These are phyloP conservation scores for Myrmaecium sp. DNA, from an alignment of 2,329 filamentous ascomycete genomes.

Conservation along the genomic window DNA sequence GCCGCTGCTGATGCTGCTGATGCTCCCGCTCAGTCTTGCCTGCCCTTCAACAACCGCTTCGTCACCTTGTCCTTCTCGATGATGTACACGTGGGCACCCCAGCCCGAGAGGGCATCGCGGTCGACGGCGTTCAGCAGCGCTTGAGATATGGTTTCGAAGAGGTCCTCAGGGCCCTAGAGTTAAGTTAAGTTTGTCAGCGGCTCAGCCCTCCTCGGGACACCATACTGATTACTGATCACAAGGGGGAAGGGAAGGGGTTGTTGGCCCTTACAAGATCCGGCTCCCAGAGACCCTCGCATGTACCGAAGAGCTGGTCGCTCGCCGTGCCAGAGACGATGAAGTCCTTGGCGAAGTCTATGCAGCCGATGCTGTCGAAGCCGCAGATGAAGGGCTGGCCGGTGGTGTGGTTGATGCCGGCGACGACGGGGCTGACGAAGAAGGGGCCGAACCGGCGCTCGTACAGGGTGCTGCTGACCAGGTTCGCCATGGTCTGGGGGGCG, in stretches of 20 bases:
- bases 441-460: slow-evolving; percentile 95
- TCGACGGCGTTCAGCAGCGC: slow-evolving; percentile 90
- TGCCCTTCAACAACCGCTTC: slow-evolving; percentile 93
- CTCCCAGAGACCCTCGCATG: slow-evolving; percentile 96
- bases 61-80: slow-evolving; percentile 99
- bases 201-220: neutral
- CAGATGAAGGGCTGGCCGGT: slow-evolving; percentile 94
- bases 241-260: neutral
- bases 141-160: slow-evolving; percentile 98
- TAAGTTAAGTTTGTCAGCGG: slow-evolving; percentile 5
- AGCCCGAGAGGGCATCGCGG: slow-evolving; percentile 88
- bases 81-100: slow-evolving; percentile 98
- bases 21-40: slow-evolving; percentile 51
- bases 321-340: slow-evolving; percentile 97
- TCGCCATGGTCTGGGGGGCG: slow-evolving; percentile 84
- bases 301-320: slow-evolving; percentile 94
- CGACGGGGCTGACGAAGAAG: slow-evolving; percentile 88
- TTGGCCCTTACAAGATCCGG: slow-evolving; percentile 61
- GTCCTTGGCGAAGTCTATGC: slow-evolving; percentile 98
- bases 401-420: slow-evolving; percentile 89
- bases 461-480: slow-evolving; percentile 69
- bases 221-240: neutral
- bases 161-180: slow-evolving; percentile 63
- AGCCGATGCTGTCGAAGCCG: slow-evolving; percentile 97
- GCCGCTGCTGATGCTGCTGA: neutral